Evolutionary conservation across 2,329 filamentous ascomycete species (phyloP), one percentile per base, ranked within the genome.

Genomic region (Macrophomina tecta): DNA sequence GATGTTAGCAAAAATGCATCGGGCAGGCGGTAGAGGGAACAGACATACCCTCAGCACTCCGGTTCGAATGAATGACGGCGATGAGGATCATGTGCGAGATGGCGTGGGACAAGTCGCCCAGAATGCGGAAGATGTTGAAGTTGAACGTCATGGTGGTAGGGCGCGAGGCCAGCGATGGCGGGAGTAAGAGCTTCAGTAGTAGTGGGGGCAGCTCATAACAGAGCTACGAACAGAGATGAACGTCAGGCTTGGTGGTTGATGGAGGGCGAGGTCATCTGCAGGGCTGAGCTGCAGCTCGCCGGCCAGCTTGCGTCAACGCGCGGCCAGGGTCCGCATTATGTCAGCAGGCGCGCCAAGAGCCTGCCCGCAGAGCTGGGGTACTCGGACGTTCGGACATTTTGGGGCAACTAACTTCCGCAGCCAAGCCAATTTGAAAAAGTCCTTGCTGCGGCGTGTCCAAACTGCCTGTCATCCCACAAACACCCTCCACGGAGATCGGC

Each of bases 31-130:
- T 1, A 8, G 16, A 48, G 5, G 52, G 56, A 60, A 30, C 67
- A 58, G 40, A 66, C 68, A 67, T 79, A 89, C 90, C 93, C 84
- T 97, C 93, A 56, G 93, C 91, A 77, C 91, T 95, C 75, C 87
- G 87, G 76, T 97, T 97, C 71, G 87, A 87, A 80, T 97, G 93
- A 74, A 97, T 97, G 65, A 93, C 89, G 82, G 90, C 91, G 81
- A 97, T 93, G 73, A 97, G 86, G 76, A 97, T 95, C 78, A 90
- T 88, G 85, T 97, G 97, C 67, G 93, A 95, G 58, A 89, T 84
- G 53, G 92, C 87, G 77, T 98, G 94, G 74, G 91, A 92, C 73
- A 94, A 80, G 78, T 98, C 94, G 76, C 88, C 94, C 73, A 93
- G 78, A 74, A 96, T 86, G 74, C 93, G 91, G 80, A 97, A 90